phyloP scores from a whole-genome alignment of 2,329 filamentous ascomycete genomes.

The Penicillium sp. region DNA sequence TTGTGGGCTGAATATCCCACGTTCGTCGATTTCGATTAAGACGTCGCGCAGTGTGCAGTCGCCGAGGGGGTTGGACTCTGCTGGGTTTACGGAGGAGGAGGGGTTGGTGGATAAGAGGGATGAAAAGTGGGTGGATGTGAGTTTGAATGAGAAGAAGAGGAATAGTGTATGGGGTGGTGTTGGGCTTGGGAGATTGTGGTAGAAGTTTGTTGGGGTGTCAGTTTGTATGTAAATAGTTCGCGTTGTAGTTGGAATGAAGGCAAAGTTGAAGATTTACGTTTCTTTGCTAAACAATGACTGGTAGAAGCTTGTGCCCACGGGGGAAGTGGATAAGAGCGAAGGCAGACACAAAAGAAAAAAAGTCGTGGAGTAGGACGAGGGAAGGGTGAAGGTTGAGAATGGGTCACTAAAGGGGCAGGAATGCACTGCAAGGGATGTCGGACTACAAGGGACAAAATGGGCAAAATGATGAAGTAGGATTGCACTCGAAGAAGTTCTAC shows the following conservation, averaged over 20 bases:
- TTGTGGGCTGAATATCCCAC: constrained; percentile 10
- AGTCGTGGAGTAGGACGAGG: neutral
- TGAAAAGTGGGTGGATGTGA: constrained; percentile 14
- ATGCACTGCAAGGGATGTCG: neutral
- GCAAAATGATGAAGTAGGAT: fast-evolving
- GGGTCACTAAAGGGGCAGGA: neutral
- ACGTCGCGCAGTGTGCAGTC: neutral
- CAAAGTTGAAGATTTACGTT: neutral
- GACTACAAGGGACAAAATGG: fast-evolving
- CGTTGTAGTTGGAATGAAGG: neutral
- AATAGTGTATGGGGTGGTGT: constrained; percentile 7
- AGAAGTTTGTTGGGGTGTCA: neutral
- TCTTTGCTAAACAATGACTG: neutral
- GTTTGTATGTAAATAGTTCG: neutral
- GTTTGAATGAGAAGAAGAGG: constrained; percentile 5
- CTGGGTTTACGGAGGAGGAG: constrained; percentile 11
- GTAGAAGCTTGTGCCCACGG: fast-evolving
- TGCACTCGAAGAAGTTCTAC: neutral
- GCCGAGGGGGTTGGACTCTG: constrained; percentile 11
- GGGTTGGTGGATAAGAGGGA: constrained; percentile 8
- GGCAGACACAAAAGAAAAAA: too few species aligned
- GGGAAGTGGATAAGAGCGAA: too few species aligned
- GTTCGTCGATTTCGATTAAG: constrained; percentile 12
- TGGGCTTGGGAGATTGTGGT: constrained; percentile 3
- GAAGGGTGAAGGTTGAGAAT: too few species aligned